These are phyloP conservation scores for sweet orange (Citrus sinensis) DNA, from an alignment of 345 rosid genomes.

Conservation along the genomic window DNA sequence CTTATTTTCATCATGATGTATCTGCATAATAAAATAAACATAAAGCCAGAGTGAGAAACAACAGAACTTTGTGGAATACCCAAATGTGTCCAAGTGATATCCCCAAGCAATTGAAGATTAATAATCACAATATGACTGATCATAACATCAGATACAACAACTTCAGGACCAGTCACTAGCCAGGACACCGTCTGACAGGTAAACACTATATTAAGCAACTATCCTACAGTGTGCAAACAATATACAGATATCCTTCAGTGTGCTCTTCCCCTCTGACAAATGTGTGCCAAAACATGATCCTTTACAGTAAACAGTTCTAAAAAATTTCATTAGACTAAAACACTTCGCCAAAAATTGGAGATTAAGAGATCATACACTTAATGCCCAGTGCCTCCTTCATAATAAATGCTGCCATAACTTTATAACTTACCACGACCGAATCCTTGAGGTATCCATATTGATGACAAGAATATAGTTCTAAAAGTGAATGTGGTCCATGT, in stretches of 20 bases:
- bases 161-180: not conserved
- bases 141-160: not conserved
- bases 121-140: not conserved
- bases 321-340: not conserved
- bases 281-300: not conserved
- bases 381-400: not conserved
- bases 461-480: conserved; percentile 68
- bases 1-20: conserved; percentile 60
- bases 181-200: not conserved
- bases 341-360: not conserved
- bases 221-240: not conserved
- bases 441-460: conserved; percentile 53
- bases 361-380: not conserved
- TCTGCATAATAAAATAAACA: conserved; percentile 42
- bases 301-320: not conserved
- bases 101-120: not conserved
- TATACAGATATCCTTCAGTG: not conserved
- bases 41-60: conserved; percentile 10
- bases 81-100: not conserved
- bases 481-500: conserved; percentile 78
- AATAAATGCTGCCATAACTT: not conserved
- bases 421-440: conserved; percentile 54
- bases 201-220: not conserved
- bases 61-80: not conserved
- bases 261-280: not conserved